phyloP scores from a whole-genome alignment of 1,284 basidiomycete species.

The Cutaneotrichosporon spelunceum region DNA sequence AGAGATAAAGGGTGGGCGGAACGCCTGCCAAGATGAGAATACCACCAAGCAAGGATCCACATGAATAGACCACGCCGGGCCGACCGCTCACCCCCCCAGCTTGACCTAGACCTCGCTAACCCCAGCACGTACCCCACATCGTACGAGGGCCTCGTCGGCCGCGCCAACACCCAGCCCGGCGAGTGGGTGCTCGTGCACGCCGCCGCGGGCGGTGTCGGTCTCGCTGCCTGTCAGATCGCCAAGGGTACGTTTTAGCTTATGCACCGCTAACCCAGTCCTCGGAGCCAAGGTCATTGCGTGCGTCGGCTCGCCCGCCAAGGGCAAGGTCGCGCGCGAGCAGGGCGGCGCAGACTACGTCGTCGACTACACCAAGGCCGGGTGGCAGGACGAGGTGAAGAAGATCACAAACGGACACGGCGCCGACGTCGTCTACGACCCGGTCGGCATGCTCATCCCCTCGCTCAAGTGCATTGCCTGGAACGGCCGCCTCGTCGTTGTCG shows the following conservation, averaged over 20 bases:
- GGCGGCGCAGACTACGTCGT: conserved; percentile 52
- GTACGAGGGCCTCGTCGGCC: conserved; percentile 82
- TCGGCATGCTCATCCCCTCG: conserved; percentile 55
- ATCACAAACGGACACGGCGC: conserved; percentile 76
- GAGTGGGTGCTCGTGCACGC: conserved; percentile 87
- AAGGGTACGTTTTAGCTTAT: conserved; percentile 55
- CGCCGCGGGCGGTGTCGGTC: conserved; percentile 82
- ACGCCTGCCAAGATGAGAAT: neutral
- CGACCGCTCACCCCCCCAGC: neutral
- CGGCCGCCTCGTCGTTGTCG: conserved; percentile 83
- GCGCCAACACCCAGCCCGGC: conserved; percentile 71
- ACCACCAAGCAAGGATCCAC: too few relatives aligned
- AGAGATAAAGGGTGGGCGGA: too few relatives aligned
- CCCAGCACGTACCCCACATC: conserved; percentile 22
- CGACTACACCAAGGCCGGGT: conserved; percentile 52
- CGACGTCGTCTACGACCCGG: conserved; percentile 84
- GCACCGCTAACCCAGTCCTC: conserved; percentile 25
- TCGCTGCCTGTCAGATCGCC: conserved; percentile 83
- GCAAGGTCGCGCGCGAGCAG: conserved; percentile 46
- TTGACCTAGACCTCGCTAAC: conserved; percentile 1
- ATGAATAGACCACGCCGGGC: neutral
- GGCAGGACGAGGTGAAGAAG: conserved; percentile 57
- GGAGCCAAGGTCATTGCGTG: conserved; percentile 55
- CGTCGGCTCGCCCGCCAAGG: conserved; percentile 51
- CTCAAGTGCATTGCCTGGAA: conserved; percentile 94